A percentile compares a stretch with the other conserved stretches of the same genome.
phyloP scores from a whole-genome alignment of 2,329 filamentous ascomycete genomes.

The Phyllosticta paracitricarpa region DNA sequence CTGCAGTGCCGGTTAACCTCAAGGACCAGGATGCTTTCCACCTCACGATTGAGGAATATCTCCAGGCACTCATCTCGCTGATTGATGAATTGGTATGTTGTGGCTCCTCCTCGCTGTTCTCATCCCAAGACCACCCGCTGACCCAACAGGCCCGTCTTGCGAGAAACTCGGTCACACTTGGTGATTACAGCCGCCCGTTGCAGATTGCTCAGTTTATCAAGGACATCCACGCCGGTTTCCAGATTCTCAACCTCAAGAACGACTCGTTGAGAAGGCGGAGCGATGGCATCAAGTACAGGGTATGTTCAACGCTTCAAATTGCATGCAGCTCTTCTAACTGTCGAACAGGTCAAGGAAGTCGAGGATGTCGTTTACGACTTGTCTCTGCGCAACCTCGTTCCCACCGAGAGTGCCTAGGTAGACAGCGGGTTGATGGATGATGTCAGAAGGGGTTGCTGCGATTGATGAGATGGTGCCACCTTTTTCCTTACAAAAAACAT shows the following conservation, averaged over 20 bases:
- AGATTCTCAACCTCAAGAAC: slow-evolving; percentile 95
- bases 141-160: slow-evolving; percentile 60
- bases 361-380: slow-evolving; percentile 98
- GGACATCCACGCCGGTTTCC: slow-evolving; percentile 90
- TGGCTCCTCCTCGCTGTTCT: not conserved
- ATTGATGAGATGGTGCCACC: not conserved
- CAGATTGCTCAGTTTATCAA: slow-evolving; percentile 89
- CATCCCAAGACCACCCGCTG: not conserved
- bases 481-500: not conserved
- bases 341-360: slow-evolving; percentile 71
- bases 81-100: slow-evolving; percentile 70
- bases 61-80: slow-evolving; percentile 75
- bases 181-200: slow-evolving; percentile 75
- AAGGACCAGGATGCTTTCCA: slow-evolving; percentile 88
- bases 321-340: slow-evolving; percentile 1
- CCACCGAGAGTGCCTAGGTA: slow-evolving; percentile 27
- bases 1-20: slow-evolving; percentile 77
- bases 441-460: not conserved
- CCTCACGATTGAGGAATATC: slow-evolving; percentile 93
- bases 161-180: slow-evolving; percentile 87
- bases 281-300: slow-evolving; percentile 88
- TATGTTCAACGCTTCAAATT: slow-evolving; percentile 17
- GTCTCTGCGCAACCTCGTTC: slow-evolving; percentile 71
- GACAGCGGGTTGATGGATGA: not conserved
- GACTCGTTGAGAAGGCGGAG: slow-evolving; percentile 78